Conservation (phyloP, 345 rosid species). For the Hibiscus mutabilis region DNA sequence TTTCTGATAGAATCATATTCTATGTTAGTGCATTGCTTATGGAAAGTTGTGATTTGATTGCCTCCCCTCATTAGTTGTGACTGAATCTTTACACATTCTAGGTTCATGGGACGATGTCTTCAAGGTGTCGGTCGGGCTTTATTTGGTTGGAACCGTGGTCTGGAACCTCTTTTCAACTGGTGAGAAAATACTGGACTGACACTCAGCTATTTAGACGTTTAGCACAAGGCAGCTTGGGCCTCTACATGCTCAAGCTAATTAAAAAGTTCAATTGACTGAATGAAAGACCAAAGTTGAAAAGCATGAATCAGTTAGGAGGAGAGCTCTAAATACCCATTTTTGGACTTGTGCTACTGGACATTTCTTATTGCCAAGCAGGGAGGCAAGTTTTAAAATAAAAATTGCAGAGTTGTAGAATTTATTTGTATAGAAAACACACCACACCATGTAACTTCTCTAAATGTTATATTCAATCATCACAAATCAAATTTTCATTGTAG, state of each 20-base stretch:
- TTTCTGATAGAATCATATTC: not conserved
- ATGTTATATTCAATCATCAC: conserved; percentile 11
- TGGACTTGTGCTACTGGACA: conserved; percentile 14
- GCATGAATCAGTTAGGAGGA: not conserved
- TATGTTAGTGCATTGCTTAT: not conserved
- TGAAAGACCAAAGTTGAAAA: not conserved
- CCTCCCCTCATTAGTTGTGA: not conserved
- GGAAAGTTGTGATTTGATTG: not conserved
- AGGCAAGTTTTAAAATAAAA: not conserved
- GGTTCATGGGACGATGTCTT: conserved; percentile 98
- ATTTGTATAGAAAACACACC: conserved; percentile 21
- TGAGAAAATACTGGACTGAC: conserved; percentile 72
- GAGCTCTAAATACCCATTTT: not conserved
- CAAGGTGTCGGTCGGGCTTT: conserved; percentile 79
- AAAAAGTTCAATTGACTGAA: not conserved
- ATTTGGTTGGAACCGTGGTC: conserved; percentile 71
- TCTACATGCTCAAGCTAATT: conserved; percentile 12
- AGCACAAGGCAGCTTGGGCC: conserved; percentile 5
- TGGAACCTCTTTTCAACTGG: conserved; percentile 91
- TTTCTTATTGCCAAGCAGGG: conserved; percentile 11
- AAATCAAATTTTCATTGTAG: not conserved
- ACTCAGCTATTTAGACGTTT: conserved; percentile 11
- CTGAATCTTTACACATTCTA: conserved; percentile 16
- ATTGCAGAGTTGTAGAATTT: not conserved
- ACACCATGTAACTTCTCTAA: conserved; percentile 12